A percentile compares a stretch with the other conserved stretches of the same genome.
Conservation (phyloP, 371 early-diverging fungal species). For the Batkoa obscura region DNA sequence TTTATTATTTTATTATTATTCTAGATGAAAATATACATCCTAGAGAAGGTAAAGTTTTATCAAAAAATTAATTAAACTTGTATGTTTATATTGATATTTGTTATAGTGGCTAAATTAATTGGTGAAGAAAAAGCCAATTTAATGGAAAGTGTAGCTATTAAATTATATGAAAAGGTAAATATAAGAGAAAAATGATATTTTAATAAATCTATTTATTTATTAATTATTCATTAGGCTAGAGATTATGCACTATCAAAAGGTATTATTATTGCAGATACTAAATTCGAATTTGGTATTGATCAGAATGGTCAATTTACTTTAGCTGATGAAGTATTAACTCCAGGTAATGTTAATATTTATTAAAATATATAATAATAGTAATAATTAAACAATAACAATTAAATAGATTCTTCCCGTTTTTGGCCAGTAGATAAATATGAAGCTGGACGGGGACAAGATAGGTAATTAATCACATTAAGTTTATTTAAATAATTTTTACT, state of each 20-base stretch:
- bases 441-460: conserved; percentile 67
- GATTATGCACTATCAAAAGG: conserved; percentile 66
- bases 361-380: too few relatives aligned
- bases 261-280: conserved; percentile 96
- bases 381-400: not conserved
- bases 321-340: conserved; percentile 93
- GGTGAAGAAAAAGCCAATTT: conserved; percentile 29
- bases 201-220: too few relatives aligned
- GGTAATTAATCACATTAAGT: conserved; percentile 14
- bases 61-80: conserved; percentile 5
- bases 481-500: conserved; percentile 6
- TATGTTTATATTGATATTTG: not conserved
- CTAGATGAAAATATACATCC: conserved; percentile 94
- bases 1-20: not conserved
- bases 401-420: conserved; percentile 84
- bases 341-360: conserved; percentile 36
- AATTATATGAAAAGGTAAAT: conserved; percentile 17
- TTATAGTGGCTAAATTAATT: conserved; percentile 54
- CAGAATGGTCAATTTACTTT: conserved; percentile 53
- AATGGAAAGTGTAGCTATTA: conserved; percentile 15
- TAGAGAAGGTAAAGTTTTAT: conserved; percentile 28
- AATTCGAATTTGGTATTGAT: conserved; percentile 95
- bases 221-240: conserved; percentile 36
- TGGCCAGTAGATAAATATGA: conserved; percentile 75
- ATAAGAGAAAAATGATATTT: too few relatives aligned